Base-by-base conservation (phyloP, 1,284 basidiomycete species). In the Trichosporon asahii region DNA sequence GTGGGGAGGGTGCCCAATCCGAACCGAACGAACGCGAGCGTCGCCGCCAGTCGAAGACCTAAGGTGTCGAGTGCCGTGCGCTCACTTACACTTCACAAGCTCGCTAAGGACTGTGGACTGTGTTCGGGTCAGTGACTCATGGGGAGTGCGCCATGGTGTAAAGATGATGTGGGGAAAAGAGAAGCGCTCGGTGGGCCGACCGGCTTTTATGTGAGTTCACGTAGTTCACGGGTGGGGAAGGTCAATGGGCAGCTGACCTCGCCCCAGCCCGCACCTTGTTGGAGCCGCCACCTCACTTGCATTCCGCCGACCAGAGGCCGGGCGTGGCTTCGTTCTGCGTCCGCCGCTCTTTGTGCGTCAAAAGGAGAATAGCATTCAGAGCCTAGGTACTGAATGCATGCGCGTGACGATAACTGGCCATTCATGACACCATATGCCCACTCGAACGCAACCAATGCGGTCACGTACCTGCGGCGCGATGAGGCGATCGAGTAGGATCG, bases 101-200 rank as follows among this genome's bases (percentile, higher is more conserved):
- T 53, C 49, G 49, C 40, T 25, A 25, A 25, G 49, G 49, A 53
- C 49, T 53, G 49, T 23, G 49, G 49, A 53, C 49, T 53, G 49
- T 53, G 49, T 53, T 53, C 49, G 49, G 49, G 49, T 53, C 49
- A 53, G 49, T 53, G 49, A 53, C 49, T 53, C 49, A 53, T 53
- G 49, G 49, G 49, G n/a, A 53, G n/a, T 53, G 49, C 49, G 49
- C 49, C 49, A 53, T 53, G 49, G 49, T 53, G 49, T 18, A 25
- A 9, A 53, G 49, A 53, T 53, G 49, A 53, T 23, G 49, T 53
- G 49, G 25, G 49, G 49, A 53, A 53, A 23, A n/a, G 21, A 53
- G 18, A 53, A 7, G 7, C 21, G 25, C 9, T 6, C 21, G 49
- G 11, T 23, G 49, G 23, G n/a, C 23, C 3, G 21, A 23, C 21